Evolutionary conservation across 345 rosid genomes (phyloP).

Genomic region (Hibiscus mutabilis): DNA sequence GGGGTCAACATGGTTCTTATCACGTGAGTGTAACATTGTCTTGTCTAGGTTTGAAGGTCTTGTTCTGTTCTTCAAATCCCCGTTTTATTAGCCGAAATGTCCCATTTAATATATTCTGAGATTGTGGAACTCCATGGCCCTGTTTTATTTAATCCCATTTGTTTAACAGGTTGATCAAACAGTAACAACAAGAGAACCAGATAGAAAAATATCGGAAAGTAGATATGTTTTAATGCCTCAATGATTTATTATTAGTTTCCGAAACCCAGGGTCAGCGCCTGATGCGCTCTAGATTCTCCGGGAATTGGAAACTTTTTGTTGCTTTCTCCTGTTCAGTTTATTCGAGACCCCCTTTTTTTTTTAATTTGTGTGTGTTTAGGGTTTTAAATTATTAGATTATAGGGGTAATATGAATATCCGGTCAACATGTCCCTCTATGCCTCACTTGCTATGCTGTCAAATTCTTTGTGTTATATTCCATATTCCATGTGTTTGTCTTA

Average conservation of each 20-base stretch:
- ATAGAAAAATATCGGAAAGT: not conserved
- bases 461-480: conserved; percentile 55
- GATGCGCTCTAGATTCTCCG: conserved; percentile 97
- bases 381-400: conserved; percentile 14
- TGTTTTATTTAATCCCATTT: conserved; percentile 4
- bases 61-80: not conserved
- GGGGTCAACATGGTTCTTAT: conserved; percentile 55
- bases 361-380: conserved; percentile 21
- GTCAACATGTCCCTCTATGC: conserved; percentile 51
- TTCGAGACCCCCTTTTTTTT: too few relatives aligned
- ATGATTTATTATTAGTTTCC: conserved; percentile 33
- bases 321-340: conserved; percentile 11
- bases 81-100: conserved; percentile 2
- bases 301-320: conserved; percentile 35
- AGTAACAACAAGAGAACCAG: not conserved
- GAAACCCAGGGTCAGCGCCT: conserved; percentile 79
- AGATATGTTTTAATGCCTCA: not conserved
- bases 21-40: conserved; percentile 39
- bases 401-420: conserved; percentile 20
- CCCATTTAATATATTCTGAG: not conserved
- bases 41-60: conserved; percentile 24
- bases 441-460: conserved; percentile 46
- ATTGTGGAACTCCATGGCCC: not conserved
- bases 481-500: conserved; percentile 91
- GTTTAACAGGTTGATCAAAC: not conserved